Conservation (phyloP, 2,329 filamentous ascomycete species). For the Neopestalotiopsis sp. region DNA sequence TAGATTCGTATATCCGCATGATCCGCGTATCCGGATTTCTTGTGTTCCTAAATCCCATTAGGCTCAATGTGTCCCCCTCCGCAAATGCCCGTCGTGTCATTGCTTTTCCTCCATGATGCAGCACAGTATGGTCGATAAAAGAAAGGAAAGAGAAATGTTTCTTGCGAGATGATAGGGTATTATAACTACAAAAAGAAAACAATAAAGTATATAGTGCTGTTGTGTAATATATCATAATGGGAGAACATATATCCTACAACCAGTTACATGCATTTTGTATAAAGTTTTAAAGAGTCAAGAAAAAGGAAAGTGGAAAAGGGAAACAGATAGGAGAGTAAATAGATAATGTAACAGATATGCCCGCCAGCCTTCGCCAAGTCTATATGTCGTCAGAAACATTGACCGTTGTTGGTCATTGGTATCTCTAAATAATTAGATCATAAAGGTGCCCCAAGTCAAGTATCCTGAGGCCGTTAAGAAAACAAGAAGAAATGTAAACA, state of each 20-base stretch:
- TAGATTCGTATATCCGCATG: not conserved
- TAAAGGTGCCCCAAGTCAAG: constrained; percentile 1
- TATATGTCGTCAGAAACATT: constrained; percentile 18
- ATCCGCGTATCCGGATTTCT: no score
- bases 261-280: constrained; percentile 2
- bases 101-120: not conserved
- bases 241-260: not conserved
- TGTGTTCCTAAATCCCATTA: no score
- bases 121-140: not conserved
- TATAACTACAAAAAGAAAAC: not conserved
- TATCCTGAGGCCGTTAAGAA: constrained; percentile 6
- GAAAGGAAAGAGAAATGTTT: not conserved
- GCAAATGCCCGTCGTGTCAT: not conserved
- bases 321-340: not conserved
- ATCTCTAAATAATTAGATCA: constrained; percentile 19
- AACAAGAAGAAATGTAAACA: not conserved
- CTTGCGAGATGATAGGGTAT: not conserved
- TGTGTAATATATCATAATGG: not conserved
- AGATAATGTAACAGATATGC: not conserved
- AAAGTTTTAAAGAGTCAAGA: not conserved
- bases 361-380: constrained; percentile 5
- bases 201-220: not conserved
- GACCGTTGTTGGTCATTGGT: constrained; percentile 18
- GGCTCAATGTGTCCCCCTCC: no score
- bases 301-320: not conserved